Conservation (phyloP, 768 basidiomycete species). For the Rickenella mellea region DNA sequence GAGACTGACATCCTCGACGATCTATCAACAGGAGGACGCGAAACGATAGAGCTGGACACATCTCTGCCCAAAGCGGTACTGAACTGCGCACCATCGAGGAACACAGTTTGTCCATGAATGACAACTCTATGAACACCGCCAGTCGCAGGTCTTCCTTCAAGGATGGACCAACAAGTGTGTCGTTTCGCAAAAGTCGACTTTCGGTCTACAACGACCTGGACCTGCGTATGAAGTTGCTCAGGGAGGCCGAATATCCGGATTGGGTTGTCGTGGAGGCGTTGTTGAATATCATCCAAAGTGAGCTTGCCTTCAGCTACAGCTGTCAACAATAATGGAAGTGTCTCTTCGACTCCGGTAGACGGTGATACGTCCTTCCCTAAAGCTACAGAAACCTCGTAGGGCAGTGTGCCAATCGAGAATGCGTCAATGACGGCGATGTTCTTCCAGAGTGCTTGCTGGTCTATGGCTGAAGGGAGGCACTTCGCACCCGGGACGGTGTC, state of each 20-base stretch:
- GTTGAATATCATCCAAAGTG: conserved; percentile 71
- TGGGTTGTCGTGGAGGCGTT: conserved; percentile 88
- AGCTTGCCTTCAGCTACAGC: conserved; percentile 76
- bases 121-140: conserved; percentile 88
- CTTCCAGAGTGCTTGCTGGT: conserved; percentile 80
- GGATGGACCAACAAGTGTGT: conserved; percentile 70
- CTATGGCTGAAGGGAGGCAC: conserved; percentile 60
- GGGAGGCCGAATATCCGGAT: conserved; percentile 84
- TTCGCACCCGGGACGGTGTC: conserved; percentile 61
- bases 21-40: conserved; percentile 27
- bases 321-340: conserved; percentile 77
- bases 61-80: conserved; percentile 54
- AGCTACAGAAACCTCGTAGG: conserved; percentile 64
- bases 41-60: conserved; percentile 52
- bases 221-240: conserved; percentile 77
- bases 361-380: conserved; percentile 51
- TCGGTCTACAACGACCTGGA: conserved; percentile 88
- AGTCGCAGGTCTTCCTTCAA: conserved; percentile 49
- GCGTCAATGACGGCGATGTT: conserved; percentile 79
- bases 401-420: conserved; percentile 83
- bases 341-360: conserved; percentile 78
- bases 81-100: conserved; percentile 75
- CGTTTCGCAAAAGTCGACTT: conserved; percentile 44
- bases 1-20: conserved; percentile 8
- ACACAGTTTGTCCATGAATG: conserved; percentile 80